phyloP scores from a whole-genome alignment of 495 filamentous ascomycete species.

The Xylaria acuta region DNA sequence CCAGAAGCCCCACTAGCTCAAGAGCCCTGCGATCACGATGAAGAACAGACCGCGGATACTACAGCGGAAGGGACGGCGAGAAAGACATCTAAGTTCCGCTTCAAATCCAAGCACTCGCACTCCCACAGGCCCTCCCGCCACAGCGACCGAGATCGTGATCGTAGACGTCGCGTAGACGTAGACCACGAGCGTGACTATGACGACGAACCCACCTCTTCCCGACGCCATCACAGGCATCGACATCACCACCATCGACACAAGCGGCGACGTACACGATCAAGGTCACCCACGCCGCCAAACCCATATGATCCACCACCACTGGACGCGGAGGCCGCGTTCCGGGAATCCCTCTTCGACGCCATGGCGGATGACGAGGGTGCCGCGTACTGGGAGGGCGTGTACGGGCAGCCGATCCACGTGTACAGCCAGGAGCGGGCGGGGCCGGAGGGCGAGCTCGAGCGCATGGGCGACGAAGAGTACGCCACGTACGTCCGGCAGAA shows the following conservation, averaged over 20 bases:
- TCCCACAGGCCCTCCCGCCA: slow-evolving; percentile 33
- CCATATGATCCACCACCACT: slow-evolving; percentile 61
- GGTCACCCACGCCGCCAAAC: slow-evolving; percentile 43
- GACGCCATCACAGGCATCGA: slow-evolving; percentile 35
- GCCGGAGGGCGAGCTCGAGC: slow-evolving; percentile 70
- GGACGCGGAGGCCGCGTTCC: slow-evolving; percentile 76
- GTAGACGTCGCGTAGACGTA: too few relatives aligned
- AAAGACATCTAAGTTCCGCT: slow-evolving; percentile 61
- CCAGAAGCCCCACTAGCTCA: slow-evolving; percentile 26
- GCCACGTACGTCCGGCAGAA: slow-evolving; percentile 77
- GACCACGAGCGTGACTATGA: slow-evolving; percentile 7
- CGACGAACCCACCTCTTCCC: slow-evolving; percentile 27
- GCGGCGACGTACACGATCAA: slow-evolving; percentile 41
- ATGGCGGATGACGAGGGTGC: slow-evolving; percentile 98
- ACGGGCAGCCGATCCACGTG: slow-evolving; percentile 82
- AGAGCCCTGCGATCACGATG: slow-evolving; percentile 28
- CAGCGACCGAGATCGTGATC: slow-evolving; percentile 27
- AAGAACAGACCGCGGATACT: slow-evolving; percentile 23
- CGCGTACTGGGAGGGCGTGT: slow-evolving; percentile 91
- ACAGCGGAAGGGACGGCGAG: slow-evolving; percentile 29
- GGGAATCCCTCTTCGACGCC: slow-evolving; percentile 97
- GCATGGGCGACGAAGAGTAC: slow-evolving; percentile 92
- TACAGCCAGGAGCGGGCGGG: slow-evolving; percentile 35
- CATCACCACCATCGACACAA: slow-evolving; percentile 42
- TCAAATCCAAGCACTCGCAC: slow-evolving; percentile 54